A percentile compares a stretch with the other conserved stretches of the same genome.
Evolutionary conservation across 345 rosid species (phyloP).

Genomic region (Ricinus communis): DNA sequence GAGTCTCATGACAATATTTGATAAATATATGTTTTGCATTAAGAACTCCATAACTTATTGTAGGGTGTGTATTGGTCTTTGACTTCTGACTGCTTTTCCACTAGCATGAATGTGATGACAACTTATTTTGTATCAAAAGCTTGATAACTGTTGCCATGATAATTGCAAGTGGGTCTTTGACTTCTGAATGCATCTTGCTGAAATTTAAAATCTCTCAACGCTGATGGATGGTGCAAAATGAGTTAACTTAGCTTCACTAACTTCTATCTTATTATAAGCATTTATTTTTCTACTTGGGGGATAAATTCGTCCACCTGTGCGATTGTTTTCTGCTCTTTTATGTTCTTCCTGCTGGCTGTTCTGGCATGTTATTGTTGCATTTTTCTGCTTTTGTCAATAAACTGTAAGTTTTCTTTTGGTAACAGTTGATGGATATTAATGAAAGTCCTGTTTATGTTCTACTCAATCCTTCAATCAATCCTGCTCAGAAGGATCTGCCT

Average conservation of each 20-base stretch:
- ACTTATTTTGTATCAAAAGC: background rate
- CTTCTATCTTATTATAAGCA: background rate
- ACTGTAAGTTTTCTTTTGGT: conserved; percentile 16
- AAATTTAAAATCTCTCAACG: background rate
- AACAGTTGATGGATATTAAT: conserved; percentile 94
- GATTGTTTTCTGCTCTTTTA: background rate
- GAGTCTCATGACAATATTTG: background rate
- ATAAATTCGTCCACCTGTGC: background rate
- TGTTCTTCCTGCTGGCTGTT: background rate
- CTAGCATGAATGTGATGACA: too few species aligned
- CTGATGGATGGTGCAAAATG: background rate
- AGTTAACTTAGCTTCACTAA: background rate
- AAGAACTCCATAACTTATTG: background rate
- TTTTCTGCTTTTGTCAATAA: background rate
- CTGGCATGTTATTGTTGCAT: background rate
- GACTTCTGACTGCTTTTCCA: too few species aligned
- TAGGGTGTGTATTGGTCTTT: too few species aligned
- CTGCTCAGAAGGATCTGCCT: conserved; percentile 90
- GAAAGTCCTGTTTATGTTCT: conserved; percentile 94
- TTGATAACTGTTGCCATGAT: background rate
- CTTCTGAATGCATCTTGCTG: background rate
- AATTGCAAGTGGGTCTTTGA: background rate
- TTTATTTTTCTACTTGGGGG: background rate
- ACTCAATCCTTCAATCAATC: conserved; percentile 83
- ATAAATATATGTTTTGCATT: background rate